Evolutionary conservation across 192 early-diverging fungal species (phyloP), one percentile per base, ranked within the genome.

Genomic region (Backusella australiensis): DNA sequence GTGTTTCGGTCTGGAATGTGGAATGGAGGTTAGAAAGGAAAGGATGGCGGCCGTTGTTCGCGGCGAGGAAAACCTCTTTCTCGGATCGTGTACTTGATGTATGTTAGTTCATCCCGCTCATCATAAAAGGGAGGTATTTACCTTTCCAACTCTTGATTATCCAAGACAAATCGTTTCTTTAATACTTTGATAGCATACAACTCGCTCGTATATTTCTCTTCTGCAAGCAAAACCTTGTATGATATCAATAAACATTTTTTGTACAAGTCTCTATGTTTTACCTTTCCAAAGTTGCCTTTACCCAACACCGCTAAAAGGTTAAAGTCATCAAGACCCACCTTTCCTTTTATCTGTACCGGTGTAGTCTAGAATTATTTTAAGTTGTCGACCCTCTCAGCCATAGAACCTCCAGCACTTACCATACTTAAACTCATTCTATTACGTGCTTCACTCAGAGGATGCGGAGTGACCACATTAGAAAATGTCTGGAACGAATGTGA

Each of bases 251-350:
- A 5, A 5, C 15, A 0, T 44, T 44, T 39, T 39, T 44, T 44
- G 42, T 44, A 44, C 42, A 44, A 15, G 42, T 14, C 15, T 1
- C 42, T 44, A 3, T 5, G 5, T 14, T 21, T 76, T 73, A 92
- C 91, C 87, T 99, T 99, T 80, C 98, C 98, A 89, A 98, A 99
- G 84, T 98, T 98, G 56, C 98, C 98, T 84, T 97, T 98, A 71
- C 98, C 98, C 29, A 99, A 85, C 1, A 99, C 97, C 19, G 97
- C 95, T 73, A 96, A 75, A 70, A 99, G 93, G 56, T 91, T 93
- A 74, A 99, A 99, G 80, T 99, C 96, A 69, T 96, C 93, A 19
- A 97, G 80, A 3, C 93, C 91, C 35, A 98, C 90, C 75, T 93
- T 93, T 75, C 86, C 87, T 34, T 63, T 73, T 5, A 73, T 14